A percentile compares a stretch with the other conserved stretches of the same genome.
phyloP scores from a whole-genome alignment of 805 yeast species.

The Isabelozyma rhagii region DNA sequence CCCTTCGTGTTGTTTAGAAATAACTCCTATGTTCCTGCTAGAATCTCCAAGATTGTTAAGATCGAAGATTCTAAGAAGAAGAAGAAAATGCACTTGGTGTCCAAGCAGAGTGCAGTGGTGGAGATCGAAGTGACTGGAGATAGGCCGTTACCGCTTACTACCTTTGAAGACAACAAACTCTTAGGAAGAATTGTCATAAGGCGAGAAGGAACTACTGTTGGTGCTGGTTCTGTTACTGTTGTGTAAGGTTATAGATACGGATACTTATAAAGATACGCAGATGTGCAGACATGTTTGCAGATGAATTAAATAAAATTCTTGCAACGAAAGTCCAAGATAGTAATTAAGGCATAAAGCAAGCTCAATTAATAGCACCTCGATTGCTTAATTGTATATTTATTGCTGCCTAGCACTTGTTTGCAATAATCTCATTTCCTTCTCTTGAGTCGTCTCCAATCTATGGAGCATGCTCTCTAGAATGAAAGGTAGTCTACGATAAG shows the following conservation, averaged over 20 bases:
- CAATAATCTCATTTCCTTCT: too few relatives aligned
- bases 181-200: constrained; percentile 70
- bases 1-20: constrained; percentile 77
- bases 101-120: constrained; percentile 58
- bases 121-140: constrained; percentile 49
- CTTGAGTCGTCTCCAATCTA: neutral
- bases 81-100: constrained; percentile 48
- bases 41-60: constrained; percentile 46
- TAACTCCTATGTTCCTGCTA: constrained; percentile 67
- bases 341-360: too few relatives aligned
- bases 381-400: too few relatives aligned
- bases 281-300: neutral
- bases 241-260: neutral
- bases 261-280: neutral
- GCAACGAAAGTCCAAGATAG: too few relatives aligned
- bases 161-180: constrained; percentile 43
- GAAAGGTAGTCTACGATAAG: constrained; percentile 35
- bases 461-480: constrained; percentile 4
- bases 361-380: too few relatives aligned
- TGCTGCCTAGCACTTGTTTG: too few relatives aligned
- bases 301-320: neutral
- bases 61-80: constrained; percentile 20
- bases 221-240: constrained; percentile 52
- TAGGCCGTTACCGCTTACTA: constrained; percentile 50
- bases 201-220: constrained; percentile 66